These are phyloP conservation scores for Pyrenophora graminea DNA, from an alignment of 2,329 filamentous ascomycete genomes.

Conservation along the genomic window DNA sequence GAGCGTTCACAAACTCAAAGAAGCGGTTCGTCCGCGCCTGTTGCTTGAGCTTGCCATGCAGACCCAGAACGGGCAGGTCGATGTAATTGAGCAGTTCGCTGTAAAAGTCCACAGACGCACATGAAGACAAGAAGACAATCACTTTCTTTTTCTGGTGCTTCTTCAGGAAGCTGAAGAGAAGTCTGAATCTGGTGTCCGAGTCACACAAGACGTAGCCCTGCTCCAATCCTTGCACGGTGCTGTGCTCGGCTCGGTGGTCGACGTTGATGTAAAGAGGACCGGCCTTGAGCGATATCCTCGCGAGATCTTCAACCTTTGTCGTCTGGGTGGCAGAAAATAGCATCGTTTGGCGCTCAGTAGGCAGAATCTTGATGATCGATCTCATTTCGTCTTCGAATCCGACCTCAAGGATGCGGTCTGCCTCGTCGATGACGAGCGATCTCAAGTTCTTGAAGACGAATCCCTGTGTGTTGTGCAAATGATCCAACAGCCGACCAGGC, in stretches of 20 bases:
- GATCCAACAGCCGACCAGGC: constrained; percentile 88
- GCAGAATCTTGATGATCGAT: constrained; percentile 89
- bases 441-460: constrained; percentile 94
- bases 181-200: constrained; percentile 87
- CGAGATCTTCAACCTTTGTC: constrained; percentile 96
- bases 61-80: constrained; percentile 82
- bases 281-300: constrained; percentile 86
- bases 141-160: constrained; percentile 94
- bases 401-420: constrained; percentile 93
- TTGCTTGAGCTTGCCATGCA: constrained; percentile 95
- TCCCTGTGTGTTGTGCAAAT: constrained; percentile 86
- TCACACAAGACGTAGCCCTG: constrained; percentile 96
- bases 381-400: constrained; percentile 99
- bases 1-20: constrained; percentile 91
- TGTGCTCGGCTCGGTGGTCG: constrained; percentile 84
- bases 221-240: constrained; percentile 90
- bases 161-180: constrained; percentile 94
- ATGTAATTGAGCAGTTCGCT: constrained; percentile 95
- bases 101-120: constrained; percentile 94
- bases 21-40: constrained; percentile 99
- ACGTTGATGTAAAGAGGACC: constrained; percentile 98
- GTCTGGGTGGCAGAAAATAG: constrained; percentile 99
- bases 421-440: constrained; percentile 92
- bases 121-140: constrained; percentile 88
- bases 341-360: constrained; percentile 83